Base-by-base conservation (phyloP, 441 rosid genomes). In the Syzygium syzygioides region DNA sequence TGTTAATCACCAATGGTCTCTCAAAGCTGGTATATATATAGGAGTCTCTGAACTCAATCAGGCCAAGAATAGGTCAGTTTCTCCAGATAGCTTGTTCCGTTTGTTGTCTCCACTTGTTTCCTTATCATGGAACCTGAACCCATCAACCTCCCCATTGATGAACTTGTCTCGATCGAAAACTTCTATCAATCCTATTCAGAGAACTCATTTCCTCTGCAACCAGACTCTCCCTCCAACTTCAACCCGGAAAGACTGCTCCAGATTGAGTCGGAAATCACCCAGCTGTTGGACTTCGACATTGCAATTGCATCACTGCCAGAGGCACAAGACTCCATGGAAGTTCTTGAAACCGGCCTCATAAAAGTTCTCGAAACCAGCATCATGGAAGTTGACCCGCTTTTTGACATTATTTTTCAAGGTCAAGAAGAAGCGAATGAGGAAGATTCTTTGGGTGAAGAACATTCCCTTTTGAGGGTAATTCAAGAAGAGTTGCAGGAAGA, bases 401-500 rank as follows among this genome's bases (percentile, higher is more conserved):
- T 50, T 9, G 80, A 71, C 50, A 37, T 34, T 71, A 1, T 71
- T 5, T 71, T 19, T 20, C 80, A 71, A 20, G 50, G 50, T 34
- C 80, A 34, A 71, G 50, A 41, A 62, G 84, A 56, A 90, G 64
- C 85, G 48, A 55, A 25, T 8, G 60, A 55, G 14, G 34, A 85
- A 57, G 41, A 28, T 48, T 37, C 15, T 5, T 52, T 56, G 54
- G 55, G 32, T 23, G 87, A 86, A 64, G 90, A 28, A 14, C 11
- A 56, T 90, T 88, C 87, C 48, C 79, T 2, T 9, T 60, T 62
- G 41, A 84, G 85, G 86, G 83, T 30, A 50, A 53, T 56, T 76
- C 89, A 41, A 26, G 89, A 80, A 55, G 87, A 91, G 41, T 11
- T 79, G 59, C 76, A 50, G 87, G 89, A 88, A 56, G 88, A 89